Percentiles rank a stretch among this genome's conserved stretches.
Evolutionary conservation across 140 eudicot species (phyloP).

Genomic region (Bidens hawaiensis): DNA sequence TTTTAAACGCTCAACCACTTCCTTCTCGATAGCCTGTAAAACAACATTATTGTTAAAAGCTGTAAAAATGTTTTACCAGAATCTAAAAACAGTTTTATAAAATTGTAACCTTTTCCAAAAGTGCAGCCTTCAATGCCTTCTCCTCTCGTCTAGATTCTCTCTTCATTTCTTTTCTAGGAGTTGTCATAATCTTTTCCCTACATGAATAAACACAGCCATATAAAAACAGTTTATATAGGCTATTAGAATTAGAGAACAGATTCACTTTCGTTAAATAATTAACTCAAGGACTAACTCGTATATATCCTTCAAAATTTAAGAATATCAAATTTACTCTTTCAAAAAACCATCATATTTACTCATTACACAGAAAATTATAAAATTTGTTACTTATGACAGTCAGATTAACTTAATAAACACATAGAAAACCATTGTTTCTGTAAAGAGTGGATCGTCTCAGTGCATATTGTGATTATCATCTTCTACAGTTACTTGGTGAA

Average conservation of each 20-base stretch:
- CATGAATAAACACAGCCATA: neutral
- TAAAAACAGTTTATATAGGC: neutral
- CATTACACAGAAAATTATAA: neutral
- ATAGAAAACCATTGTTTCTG: neutral
- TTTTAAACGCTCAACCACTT: conserved; percentile 64
- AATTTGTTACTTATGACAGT: neutral
- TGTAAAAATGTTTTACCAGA: neutral
- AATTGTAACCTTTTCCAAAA: conserved; percentile 57
- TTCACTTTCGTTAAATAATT: neutral
- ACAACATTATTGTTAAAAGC: neutral
- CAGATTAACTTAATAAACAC: neutral
- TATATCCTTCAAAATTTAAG: neutral
- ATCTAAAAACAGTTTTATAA: neutral
- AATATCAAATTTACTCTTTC: neutral
- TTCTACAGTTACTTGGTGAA: neutral
- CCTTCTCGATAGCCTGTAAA: conserved; percentile 79
- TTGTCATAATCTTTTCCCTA: conserved; percentile 91
- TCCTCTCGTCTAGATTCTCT: conserved; percentile 88
- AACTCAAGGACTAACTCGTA: neutral
- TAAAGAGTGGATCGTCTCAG: neutral
- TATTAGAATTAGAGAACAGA: neutral
- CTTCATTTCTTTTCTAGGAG: conserved; percentile 78
- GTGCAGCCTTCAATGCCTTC: conserved; percentile 85
- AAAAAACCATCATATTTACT: neutral
- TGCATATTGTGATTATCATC: neutral